Base-by-base conservation (phyloP, 805 yeast species). In the Spathaspora arborariae region DNA sequence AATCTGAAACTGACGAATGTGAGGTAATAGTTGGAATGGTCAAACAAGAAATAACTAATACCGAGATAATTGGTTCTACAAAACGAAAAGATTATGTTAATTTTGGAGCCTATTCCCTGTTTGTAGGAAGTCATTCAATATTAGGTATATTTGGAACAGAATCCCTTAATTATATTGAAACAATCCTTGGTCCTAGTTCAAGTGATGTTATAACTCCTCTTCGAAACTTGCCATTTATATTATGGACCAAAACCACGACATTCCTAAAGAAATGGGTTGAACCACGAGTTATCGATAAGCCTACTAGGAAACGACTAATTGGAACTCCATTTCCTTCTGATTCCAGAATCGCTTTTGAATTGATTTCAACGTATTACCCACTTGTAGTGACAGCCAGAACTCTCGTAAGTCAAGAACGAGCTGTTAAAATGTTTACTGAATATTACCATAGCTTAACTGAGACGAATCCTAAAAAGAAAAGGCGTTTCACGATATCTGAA, bases 91-190 rank as follows among this genome's bases (percentile, higher is more conserved):
- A 37, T 13, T 20, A 37, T 20, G 24, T 37, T n/a, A 18, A 5
- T 13, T 7, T 40, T 24, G 36, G 35, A 15, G 9, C 9, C 6
- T 18, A 41, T 9, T 60, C 56, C 36, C 60, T 62, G 22, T 70
- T 57, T 45, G 58, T 62, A 34, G 75, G 73, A 6, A 54, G 64
- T 21, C 75, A 70, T 47, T 68, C 74, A 13, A 59, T 67, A 34
- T 45, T 67, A 45, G 58, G 65, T 27, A 62, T 70, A 4, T 63
- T 68, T 41, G 67, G 74, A 2, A 56, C 58, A 13, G 63, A 63
- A 42, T 66, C 71, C 10, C 46, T 69, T 47, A 57, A 54, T 20
- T 69, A 68, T 67, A 62, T 71, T 34, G 57, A 56, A 21, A 50
- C 48, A 7, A 53, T 57, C 20, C 51, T 71, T 13, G 62, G 63